Percentiles rank a stretch among this genome's conserved stretches.
These are phyloP conservation scores for Biscutella auriculata DNA, from an alignment of 441 rosid species.

Conservation along the genomic window DNA sequence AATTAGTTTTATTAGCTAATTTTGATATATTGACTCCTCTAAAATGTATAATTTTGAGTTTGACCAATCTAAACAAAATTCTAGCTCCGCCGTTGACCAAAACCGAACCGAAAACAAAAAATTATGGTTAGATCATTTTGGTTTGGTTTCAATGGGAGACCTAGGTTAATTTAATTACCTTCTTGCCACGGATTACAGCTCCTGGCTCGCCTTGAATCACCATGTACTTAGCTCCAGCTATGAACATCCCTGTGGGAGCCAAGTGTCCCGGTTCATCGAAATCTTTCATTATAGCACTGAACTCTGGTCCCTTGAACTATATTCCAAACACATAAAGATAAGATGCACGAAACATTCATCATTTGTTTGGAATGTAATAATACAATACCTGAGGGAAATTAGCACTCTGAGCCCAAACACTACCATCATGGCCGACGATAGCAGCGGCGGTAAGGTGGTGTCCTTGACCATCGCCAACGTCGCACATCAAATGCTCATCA, in stretches of 20 bases:
- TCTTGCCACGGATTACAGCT: constrained; percentile 70
- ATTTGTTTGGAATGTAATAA: too few species aligned
- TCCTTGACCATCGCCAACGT: constrained; percentile 43
- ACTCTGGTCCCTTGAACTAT: constrained; percentile 52
- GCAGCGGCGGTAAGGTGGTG: constrained; percentile 45
- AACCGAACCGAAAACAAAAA: too few species aligned
- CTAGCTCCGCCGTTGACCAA: too few species aligned
- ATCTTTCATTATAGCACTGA: constrained; percentile 33
- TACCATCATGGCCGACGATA: constrained; percentile 50
- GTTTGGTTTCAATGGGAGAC: too few species aligned
- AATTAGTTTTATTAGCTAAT: too few species aligned
- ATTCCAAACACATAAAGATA: too few species aligned
- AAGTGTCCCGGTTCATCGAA: constrained; percentile 53
- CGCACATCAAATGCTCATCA: constrained; percentile 61
- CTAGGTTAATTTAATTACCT: too few species aligned
- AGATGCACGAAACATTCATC: too few species aligned
- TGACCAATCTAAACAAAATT: too few species aligned
- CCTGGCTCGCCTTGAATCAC: constrained; percentile 68
- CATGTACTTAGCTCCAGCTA: constrained; percentile 55
- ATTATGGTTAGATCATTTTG: too few species aligned
- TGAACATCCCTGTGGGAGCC: constrained; percentile 44
- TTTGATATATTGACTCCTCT: too few species aligned
- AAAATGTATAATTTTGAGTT: too few species aligned
- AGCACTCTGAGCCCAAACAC: constrained; percentile 61
- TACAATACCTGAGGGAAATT: constrained; percentile 51